These are phyloP conservation scores for Caloboletus inedulis DNA, from an alignment of 1,284 basidiomycete genomes.

Conservation along the genomic window DNA sequence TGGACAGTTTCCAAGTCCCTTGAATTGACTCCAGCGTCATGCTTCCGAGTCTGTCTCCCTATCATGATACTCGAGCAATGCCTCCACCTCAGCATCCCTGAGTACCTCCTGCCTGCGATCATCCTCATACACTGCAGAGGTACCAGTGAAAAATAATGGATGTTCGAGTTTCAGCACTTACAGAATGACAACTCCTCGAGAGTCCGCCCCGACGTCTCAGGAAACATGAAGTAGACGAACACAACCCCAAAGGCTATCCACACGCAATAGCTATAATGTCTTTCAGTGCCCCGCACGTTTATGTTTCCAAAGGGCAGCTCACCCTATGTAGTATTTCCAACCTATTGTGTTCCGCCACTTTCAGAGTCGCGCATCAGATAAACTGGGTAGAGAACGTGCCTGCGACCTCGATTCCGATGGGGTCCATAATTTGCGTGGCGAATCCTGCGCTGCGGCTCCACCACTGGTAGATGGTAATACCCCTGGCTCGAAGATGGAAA, in stretches of 20 bases:
- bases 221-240: slow-evolving; percentile 53
- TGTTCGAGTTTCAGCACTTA: slow-evolving; percentile 32
- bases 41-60: background rate
- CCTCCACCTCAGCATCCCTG: background rate
- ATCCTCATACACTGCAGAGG: slow-evolving; percentile 10
- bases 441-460: slow-evolving; percentile 10
- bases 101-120: background rate
- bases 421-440: slow-evolving; percentile 7
- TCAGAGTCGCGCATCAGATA: background rate
- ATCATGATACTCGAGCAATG: background rate
- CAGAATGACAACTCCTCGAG: slow-evolving; percentile 60
- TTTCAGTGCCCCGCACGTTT: background rate
- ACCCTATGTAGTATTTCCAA: slow-evolving; percentile 20
- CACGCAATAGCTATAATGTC: slow-evolving; percentile 36
- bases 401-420: slow-evolving; percentile 15
- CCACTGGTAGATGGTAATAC: slow-evolving; percentile 19
- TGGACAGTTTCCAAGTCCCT: background rate
- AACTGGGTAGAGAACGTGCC: background rate
- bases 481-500: slow-evolving; percentile 19
- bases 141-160: too few relatives aligned
- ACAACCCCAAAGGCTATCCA: slow-evolving; percentile 45
- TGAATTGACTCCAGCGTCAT: background rate
- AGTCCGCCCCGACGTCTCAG: slow-evolving; percentile 49
- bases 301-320: background rate
- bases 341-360: background rate